These are phyloP conservation scores for Aspergillus sclerotioniger DNA, from an alignment of 495 filamentous ascomycete genomes.

Conservation along the genomic window DNA sequence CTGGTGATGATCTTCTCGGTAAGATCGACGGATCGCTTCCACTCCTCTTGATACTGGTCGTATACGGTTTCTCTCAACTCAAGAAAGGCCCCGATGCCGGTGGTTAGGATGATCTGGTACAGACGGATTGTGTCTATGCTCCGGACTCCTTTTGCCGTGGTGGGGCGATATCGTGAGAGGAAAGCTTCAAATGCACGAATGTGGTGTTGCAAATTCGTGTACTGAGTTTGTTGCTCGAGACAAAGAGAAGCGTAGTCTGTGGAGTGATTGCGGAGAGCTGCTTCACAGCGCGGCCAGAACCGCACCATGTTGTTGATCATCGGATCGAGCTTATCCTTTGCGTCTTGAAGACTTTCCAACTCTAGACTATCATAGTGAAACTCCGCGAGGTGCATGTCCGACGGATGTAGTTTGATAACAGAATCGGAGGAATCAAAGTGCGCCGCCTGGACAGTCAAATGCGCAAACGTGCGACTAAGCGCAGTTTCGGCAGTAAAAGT, in stretches of 20 bases:
- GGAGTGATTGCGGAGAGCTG: background rate
- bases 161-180: background rate
- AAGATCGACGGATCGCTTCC: background rate
- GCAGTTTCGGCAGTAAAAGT: background rate
- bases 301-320: background rate
- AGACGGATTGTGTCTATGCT: background rate
- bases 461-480: background rate
- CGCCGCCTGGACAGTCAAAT: background rate
- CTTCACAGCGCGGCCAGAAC: background rate
- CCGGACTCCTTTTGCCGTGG: background rate
- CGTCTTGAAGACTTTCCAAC: too few species aligned
- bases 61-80: background rate
- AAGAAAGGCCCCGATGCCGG: background rate
- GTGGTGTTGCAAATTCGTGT: background rate
- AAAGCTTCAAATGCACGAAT: background rate
- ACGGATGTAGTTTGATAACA: too few species aligned
- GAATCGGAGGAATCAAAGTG: background rate
- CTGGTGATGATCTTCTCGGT: background rate
- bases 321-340: too few species aligned
- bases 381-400: too few species aligned
- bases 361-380: too few species aligned
- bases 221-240: background rate
- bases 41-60: background rate
- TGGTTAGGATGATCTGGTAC: background rate
- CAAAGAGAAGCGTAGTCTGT: background rate